A percentile compares a stretch with the other conserved stretches of the same genome.
Conservation (phyloP, 305 asterid genomes). For the Fraxinus sp. region DNA sequence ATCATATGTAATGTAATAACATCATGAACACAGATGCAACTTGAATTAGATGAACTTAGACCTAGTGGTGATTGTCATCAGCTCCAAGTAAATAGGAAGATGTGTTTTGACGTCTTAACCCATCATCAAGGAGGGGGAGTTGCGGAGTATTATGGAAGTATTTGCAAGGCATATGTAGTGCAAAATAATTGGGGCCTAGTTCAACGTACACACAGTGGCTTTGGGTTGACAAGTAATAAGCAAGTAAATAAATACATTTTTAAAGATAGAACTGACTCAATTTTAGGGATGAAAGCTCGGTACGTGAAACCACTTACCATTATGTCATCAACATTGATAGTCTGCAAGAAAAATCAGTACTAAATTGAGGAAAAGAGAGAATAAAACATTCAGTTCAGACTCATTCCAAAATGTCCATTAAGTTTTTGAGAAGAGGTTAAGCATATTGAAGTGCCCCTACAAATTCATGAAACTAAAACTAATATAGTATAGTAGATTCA, state of each 20-base stretch:
- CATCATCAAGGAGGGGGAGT: not conserved
- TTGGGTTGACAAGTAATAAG: not conserved
- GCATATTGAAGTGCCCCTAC: not conserved
- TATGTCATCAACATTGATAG: not conserved
- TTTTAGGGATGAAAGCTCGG: not conserved
- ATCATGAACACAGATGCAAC: not conserved
- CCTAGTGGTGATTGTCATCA: not conserved
- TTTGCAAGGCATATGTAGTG: not conserved
- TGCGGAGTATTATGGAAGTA: not conserved
- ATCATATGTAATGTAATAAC: not conserved
- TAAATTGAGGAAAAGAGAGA: not conserved
- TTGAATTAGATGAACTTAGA: not conserved
- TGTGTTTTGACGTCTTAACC: not conserved
- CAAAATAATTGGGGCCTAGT: not conserved
- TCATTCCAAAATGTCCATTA: conserved; percentile 7
- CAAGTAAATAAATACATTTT: not conserved
- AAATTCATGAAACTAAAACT: not conserved
- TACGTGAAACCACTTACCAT: not conserved
- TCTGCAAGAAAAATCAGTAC: not conserved
- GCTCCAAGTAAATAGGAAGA: not conserved
- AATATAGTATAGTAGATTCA: not conserved
- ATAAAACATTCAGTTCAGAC: not conserved
- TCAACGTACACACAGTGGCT: not conserved
- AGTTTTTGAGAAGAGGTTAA: not conserved
- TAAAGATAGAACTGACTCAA: not conserved